Percentiles rank a stretch among this genome's conserved stretches.
phyloP scores from a whole-genome alignment of 1,139 yeast genomes.

The Debaryomyces subglobosus region DNA sequence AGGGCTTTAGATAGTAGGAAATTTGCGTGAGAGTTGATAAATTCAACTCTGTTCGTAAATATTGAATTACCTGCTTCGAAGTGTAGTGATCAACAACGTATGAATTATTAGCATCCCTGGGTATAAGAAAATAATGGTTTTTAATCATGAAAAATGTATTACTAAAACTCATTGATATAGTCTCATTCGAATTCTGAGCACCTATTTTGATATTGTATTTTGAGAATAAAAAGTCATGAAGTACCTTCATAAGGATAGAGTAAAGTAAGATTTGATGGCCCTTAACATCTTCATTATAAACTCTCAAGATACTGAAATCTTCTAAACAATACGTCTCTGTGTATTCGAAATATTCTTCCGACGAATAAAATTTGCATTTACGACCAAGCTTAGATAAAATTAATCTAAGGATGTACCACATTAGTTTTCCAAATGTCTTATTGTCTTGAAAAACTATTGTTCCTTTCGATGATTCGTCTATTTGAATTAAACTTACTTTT shows the following conservation, averaged over 20 bases:
- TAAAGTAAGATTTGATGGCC: slow-evolving; percentile 28
- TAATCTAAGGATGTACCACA: slow-evolving; percentile 5
- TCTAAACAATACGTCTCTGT: slow-evolving; percentile 21
- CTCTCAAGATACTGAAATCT: slow-evolving; percentile 30
- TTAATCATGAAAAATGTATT: slow-evolving; percentile 17
- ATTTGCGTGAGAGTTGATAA: slow-evolving; percentile 10
- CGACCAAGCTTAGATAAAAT: not conserved
- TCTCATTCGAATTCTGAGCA: not conserved
- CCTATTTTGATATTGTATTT: slow-evolving; percentile 5
- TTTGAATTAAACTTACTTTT: slow-evolving; percentile 3
- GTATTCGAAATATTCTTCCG: slow-evolving; percentile 1
- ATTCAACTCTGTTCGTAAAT: slow-evolving; percentile 15
- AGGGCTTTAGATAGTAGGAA: slow-evolving; percentile 17
- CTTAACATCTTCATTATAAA: slow-evolving; percentile 28
- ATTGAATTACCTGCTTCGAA: slow-evolving; percentile 15
- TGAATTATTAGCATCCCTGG: not conserved
- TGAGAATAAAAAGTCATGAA: slow-evolving; percentile 20
- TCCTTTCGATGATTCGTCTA: not conserved
- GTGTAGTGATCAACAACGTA: slow-evolving; percentile 2
- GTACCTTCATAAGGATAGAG: slow-evolving; percentile 25
- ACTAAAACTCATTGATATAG: slow-evolving; percentile 11
- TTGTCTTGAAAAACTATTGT: slow-evolving; percentile 5
- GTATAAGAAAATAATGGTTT: slow-evolving; percentile 10
- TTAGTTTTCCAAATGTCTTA: slow-evolving; percentile 7
- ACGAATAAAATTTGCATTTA: not conserved